phyloP scores from a whole-genome alignment of 1,284 basidiomycete species.

The Irpex lacteus region DNA sequence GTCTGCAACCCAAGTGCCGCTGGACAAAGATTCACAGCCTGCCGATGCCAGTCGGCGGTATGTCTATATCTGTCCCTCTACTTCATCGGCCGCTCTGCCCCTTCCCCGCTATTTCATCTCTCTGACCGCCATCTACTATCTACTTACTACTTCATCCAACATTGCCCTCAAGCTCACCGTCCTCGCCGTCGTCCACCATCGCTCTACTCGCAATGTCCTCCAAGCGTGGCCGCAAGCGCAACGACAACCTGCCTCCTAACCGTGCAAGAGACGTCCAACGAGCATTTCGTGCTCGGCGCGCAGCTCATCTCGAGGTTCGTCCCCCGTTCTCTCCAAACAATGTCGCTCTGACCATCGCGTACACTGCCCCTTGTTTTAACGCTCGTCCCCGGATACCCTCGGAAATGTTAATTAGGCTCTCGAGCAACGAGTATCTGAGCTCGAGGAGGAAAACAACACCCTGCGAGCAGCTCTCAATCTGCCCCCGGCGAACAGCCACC shows the following conservation, averaged over 20 bases:
- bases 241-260: constrained; percentile 89
- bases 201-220: constrained; percentile 58
- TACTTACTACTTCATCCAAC: constrained; percentile 3
- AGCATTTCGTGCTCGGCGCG: constrained; percentile 87
- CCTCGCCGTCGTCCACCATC: constrained; percentile 9
- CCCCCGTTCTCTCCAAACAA: constrained; percentile 16
- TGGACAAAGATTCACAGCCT: constrained; percentile 14
- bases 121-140: constrained; percentile 8
- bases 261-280: constrained; percentile 90
- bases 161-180: constrained; percentile 8
- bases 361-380: constrained; percentile 2
- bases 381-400: not conserved
- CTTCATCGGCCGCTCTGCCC: constrained; percentile 22
- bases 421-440: constrained; percentile 77
- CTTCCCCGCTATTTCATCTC: constrained; percentile 25
- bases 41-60: constrained; percentile 18
- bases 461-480: constrained; percentile 76
- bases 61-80: constrained; percentile 19
- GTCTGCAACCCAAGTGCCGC: constrained; percentile 2
- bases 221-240: constrained; percentile 87
- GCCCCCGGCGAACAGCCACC: constrained; percentile 70
- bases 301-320: constrained; percentile 81
- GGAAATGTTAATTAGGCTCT: constrained; percentile 52
- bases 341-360: constrained; percentile 18
- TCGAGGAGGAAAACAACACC: constrained; percentile 82